Percentiles rank a stretch among this genome's conserved stretches.
phyloP scores from a whole-genome alignment of 2,329 filamentous ascomycete species.

The Metarhizium rileyi region DNA sequence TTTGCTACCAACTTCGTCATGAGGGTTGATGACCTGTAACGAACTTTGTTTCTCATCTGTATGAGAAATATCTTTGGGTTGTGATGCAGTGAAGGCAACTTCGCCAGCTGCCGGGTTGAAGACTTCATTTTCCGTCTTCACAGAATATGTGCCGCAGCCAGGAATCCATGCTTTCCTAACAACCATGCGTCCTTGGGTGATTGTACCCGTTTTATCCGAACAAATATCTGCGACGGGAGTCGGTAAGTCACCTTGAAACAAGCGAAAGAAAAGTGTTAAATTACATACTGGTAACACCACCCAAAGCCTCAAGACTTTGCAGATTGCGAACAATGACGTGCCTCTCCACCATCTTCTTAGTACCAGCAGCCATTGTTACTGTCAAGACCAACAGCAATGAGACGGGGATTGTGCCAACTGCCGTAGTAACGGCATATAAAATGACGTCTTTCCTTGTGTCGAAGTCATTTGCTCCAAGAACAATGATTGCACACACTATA shows the following conservation, averaged over 20 bases:
- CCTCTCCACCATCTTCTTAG: slow-evolving; percentile 35
- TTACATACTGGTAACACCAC: slow-evolving; percentile 37
- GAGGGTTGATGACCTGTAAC: slow-evolving; percentile 17
- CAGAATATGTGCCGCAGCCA: slow-evolving; percentile 21
- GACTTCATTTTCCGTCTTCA: slow-evolving; percentile 19
- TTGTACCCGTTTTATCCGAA: slow-evolving; percentile 25
- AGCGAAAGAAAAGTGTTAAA: not conserved
- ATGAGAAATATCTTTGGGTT: slow-evolving; percentile 10
- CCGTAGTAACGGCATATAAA: slow-evolving; percentile 29
- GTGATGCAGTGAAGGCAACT: slow-evolving; percentile 9
- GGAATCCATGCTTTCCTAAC: slow-evolving; percentile 21
- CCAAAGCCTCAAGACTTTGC: slow-evolving; percentile 37
- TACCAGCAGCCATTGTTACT: slow-evolving; percentile 42
- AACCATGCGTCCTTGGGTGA: slow-evolving; percentile 22
- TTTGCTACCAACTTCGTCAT: slow-evolving; percentile 27
- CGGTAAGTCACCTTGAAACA: not conserved
- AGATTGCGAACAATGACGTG: slow-evolving; percentile 40
- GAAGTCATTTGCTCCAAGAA: slow-evolving; percentile 28
- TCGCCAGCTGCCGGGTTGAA: slow-evolving; percentile 18
- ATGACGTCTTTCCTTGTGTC: slow-evolving; percentile 23
- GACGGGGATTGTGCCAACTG: slow-evolving; percentile 35
- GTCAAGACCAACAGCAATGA: slow-evolving; percentile 39
- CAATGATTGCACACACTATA: slow-evolving; percentile 28
- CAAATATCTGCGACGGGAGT: slow-evolving; percentile 15
- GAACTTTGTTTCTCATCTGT: slow-evolving; percentile 7